Percentiles rank a stretch among this genome's conserved stretches.
Evolutionary conservation across 1,284 basidiomycete genomes (phyloP).

Genomic region (Moesziomyces antarcticus): DNA sequence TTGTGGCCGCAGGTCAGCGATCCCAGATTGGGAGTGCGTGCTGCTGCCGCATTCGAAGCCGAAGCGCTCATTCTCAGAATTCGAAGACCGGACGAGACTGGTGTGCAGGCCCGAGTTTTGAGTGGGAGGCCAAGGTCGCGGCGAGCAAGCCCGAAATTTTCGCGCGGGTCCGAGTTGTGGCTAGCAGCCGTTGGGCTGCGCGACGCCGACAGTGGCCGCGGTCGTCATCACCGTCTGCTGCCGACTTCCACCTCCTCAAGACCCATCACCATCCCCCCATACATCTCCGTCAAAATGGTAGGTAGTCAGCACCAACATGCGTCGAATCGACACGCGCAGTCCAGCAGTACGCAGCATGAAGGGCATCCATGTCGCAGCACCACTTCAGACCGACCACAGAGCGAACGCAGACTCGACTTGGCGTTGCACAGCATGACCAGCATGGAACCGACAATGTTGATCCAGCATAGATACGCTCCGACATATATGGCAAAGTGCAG

Average conservation of each 20-base stretch:
- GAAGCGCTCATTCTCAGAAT: not conserved
- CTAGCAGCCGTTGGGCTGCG: slow-evolving; percentile 1
- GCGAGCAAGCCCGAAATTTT: slow-evolving; percentile 12
- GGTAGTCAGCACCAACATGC: slow-evolving; percentile 10
- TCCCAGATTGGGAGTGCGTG: not conserved
- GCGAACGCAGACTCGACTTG: too few species aligned
- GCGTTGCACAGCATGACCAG: too few species aligned
- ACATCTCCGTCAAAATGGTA: slow-evolving; percentile 46
- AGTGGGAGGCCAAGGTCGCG: not conserved
- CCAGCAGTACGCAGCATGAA: not conserved
- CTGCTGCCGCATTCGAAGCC: slow-evolving; percentile 8
- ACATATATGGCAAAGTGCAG: too few species aligned
- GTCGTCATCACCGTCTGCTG: slow-evolving; percentile 27
- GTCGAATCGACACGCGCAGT: too few species aligned
- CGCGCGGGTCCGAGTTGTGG: not conserved
- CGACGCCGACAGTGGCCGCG: slow-evolving; percentile 1
- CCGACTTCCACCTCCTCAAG: slow-evolving; percentile 32
- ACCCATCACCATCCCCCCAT: slow-evolving; percentile 23
- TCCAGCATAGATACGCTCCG: too few species aligned
- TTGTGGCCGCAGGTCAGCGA: too few species aligned
- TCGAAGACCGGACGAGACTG: not conserved
- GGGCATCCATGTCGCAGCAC: not conserved
- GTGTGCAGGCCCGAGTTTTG: not conserved
- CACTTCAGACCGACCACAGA: too few species aligned
- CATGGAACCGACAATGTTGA: too few species aligned